These are phyloP conservation scores for Gracilaria caudata DNA, from an alignment of 23 red algal species.

Conservation along the genomic window DNA sequence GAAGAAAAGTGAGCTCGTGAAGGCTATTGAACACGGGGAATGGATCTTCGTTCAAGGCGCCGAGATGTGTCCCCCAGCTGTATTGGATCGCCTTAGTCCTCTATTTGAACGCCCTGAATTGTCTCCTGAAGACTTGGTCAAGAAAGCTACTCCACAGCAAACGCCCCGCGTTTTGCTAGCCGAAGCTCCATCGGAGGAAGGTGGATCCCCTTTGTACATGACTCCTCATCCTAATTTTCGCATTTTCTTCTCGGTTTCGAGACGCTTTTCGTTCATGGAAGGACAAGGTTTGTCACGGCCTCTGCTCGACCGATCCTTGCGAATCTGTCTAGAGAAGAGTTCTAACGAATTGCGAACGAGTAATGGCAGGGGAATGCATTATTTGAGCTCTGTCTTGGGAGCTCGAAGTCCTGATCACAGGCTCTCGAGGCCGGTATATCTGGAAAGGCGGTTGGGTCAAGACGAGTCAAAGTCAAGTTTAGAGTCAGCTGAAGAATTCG, in stretches of 20 bases:
- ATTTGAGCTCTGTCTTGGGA: background rate
- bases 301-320: slow-evolving; percentile 78
- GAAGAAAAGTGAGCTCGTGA: slow-evolving; percentile 71
- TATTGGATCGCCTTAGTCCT: slow-evolving; percentile 94
- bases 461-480: background rate
- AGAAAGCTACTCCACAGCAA: background rate
- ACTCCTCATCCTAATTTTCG: slow-evolving; percentile 85
- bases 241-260: slow-evolving; percentile 71
- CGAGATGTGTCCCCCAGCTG: slow-evolving; percentile 74
- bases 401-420: background rate
- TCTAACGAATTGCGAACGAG: background rate
- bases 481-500: background rate
- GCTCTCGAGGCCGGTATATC: background rate
- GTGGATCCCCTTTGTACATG: slow-evolving; percentile 62
- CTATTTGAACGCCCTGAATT: slow-evolving; percentile 78
- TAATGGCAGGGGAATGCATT: background rate
- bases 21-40: slow-evolving; percentile 77
- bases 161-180: slow-evolving; percentile 30
- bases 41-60: slow-evolving; percentile 85
- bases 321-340: slow-evolving; percentile 39
- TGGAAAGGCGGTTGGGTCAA: background rate
- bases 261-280: background rate
- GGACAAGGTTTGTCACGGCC: slow-evolving; percentile 68
- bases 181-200: slow-evolving; percentile 57
- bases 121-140: slow-evolving; percentile 3